Evolutionary conservation across 2,329 filamentous ascomycete species (phyloP), one percentile per base, ranked within the genome.

Genomic region (Aquanectria penicillioides): DNA sequence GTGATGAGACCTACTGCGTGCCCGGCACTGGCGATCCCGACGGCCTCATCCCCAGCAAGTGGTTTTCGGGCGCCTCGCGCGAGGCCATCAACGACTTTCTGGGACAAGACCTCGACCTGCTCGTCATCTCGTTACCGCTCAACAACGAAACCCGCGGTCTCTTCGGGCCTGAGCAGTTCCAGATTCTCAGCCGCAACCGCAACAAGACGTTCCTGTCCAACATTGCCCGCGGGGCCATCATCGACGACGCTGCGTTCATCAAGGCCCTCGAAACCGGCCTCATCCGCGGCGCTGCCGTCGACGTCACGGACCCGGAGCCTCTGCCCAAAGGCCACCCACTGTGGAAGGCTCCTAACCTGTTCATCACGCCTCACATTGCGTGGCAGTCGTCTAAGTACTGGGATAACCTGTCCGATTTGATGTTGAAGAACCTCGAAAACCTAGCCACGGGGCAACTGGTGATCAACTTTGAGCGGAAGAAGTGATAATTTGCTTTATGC

Each of bases 291-390:
- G 89, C 89, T 0, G 89, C 89, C 3, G 72, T 92, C 23, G 89
- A 92, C 71, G 90, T 92, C 1, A 87, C 89, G 2, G 88, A 92
- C 61, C 89, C 89, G 0, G 90, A 93, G 71, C 90, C 90, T 0
- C 70, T 93, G 60, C 89, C 89, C 0, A 68, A 76, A 11, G 84
- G 87, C 20, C 83, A 89, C 69, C 81, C 85, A 59, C 74, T 93
- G 22, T 92, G 89, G 87, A 82, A 80, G 43, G 78, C 86, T 37
- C 81, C 84, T 3, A 91, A 92, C 71, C 79, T 88, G 13, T 81
- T 88, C 59, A 83, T 92, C 44, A 74, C 76, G 9, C 77, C 78
- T 4, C 78, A 80, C 50, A 59, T 78, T 15, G 73, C 71, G 22
- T 77, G 74, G 69, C 66, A 71, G 57, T 73, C 74, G 11, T 65